Evolutionary conservation across 1,139 yeast species (phyloP), one percentile per base, ranked within the genome.

Genomic region (Zygoascus meyerae): DNA sequence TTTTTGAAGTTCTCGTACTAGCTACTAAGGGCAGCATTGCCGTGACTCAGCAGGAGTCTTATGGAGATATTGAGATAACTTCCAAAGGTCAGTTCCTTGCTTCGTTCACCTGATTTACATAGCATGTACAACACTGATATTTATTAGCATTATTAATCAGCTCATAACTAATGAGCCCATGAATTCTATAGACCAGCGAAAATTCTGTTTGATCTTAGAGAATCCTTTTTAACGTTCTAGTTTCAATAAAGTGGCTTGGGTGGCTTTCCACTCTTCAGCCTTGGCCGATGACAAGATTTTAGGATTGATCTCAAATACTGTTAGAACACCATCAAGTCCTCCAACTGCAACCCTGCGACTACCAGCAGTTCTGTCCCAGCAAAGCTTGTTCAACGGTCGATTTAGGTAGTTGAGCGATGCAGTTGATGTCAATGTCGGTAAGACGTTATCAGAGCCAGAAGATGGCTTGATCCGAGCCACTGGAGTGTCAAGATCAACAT

Each of bases 1-100:
- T 89, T 65, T 87, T 89, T 60, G 95, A 89, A 61, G 65, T 89
- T 62, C 71, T 90, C 57, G 92, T 87, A 1, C 70, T 89, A 53
- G 95, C 95, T 1, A 84, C 95, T 7, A 73, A 80, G 48, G 92
- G 84, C 56, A 82, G 90, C 44, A 68, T 89, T 44, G 67, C 71
- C 17, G 64, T 89, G 40, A 66, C 76, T 29, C 96, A 89, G 67
- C 69, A 71, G 2, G 72, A 70, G 32, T 64, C 84, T 12, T 86
- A 81, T 51, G 83, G 81, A 2, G 78, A 75, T 34, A 81, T 89
- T 47, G 58, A 61, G 12, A 73, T 87, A 38, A 62, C 69, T 16
- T 21, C 26, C 7, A 21, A 21, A 21, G 26, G 26, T 21, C 26
- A 21, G 26, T 7, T 21, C 6, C 26, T 21, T 21, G 26, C 26